Conservation (phyloP, 768 basidiomycete species). For the Naganishia vishniacii region DNA sequence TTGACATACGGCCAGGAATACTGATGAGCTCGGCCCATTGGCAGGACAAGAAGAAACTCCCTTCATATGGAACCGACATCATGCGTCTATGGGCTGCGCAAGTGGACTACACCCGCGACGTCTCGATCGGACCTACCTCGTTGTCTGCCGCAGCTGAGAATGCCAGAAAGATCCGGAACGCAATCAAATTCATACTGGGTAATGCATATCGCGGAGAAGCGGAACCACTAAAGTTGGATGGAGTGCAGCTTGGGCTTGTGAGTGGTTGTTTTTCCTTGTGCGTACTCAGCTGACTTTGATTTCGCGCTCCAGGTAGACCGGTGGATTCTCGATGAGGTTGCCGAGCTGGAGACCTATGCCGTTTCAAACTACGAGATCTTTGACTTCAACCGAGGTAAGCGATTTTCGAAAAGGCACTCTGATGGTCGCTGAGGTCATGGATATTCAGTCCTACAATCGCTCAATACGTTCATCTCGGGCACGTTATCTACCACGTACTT, state of each 20-base stretch:
- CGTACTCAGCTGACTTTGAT: neutral
- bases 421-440: neutral
- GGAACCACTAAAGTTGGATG: slow-evolving; percentile 42
- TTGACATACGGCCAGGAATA: too few relatives aligned
- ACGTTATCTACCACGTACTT: slow-evolving; percentile 88
- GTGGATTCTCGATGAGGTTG: slow-evolving; percentile 79
- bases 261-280: slow-evolving; percentile 37
- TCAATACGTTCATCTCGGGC: slow-evolving; percentile 72
- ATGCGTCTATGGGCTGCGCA: slow-evolving; percentile 87
- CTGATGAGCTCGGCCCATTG: too few relatives aligned
- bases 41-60: slow-evolving; percentile 64
- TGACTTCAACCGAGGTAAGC: slow-evolving; percentile 74
- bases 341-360: slow-evolving; percentile 63
- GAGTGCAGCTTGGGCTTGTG: slow-evolving; percentile 62
- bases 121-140: slow-evolving; percentile 72
- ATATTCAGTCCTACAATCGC: slow-evolving; percentile 60
- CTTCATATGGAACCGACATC: slow-evolving; percentile 77
- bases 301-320: slow-evolving; percentile 62
- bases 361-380: slow-evolving; percentile 65
- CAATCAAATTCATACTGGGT: slow-evolving; percentile 77
- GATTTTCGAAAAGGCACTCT: neutral
- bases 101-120: slow-evolving; percentile 82
- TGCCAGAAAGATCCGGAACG: slow-evolving; percentile 76
- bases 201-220: slow-evolving; percentile 55
- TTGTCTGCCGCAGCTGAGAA: slow-evolving; percentile 70